Conservation (phyloP, 2,329 filamentous ascomycete genomes). For the Chaetomiaceae sp. region DNA sequence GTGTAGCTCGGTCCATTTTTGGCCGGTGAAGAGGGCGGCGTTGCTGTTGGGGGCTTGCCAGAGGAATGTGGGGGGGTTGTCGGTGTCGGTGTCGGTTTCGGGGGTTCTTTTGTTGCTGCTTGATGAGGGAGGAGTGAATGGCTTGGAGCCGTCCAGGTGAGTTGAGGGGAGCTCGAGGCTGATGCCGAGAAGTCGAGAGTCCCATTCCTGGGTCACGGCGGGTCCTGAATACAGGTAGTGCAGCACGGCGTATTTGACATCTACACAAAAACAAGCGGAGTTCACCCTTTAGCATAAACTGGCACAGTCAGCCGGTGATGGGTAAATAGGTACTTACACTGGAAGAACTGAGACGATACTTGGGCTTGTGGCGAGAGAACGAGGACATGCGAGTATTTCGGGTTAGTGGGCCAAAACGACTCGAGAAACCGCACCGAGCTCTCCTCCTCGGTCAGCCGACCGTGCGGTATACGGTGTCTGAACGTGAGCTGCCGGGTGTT, state of each 20-base stretch:
- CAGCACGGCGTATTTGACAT: conserved; percentile 72
- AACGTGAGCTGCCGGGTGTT: conserved; percentile 59
- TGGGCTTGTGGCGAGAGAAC: conserved; percentile 78
- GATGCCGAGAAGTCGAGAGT: conserved; percentile 64
- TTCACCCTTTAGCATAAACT: background rate
- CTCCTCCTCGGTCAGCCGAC: conserved; percentile 59
- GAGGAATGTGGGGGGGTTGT: conserved; percentile 57
- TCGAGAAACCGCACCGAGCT: conserved; percentile 74
- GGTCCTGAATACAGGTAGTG: conserved; percentile 67
- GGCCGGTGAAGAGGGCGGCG: conserved; percentile 75
- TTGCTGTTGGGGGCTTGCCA: conserved; percentile 84
- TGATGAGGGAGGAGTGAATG: conserved; percentile 44
- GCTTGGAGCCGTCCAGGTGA: conserved; percentile 55
- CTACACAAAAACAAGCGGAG: conserved; percentile 31
- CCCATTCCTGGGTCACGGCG: conserved; percentile 40
- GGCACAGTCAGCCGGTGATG: too few relatives aligned
- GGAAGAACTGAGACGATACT: conserved; percentile 74
- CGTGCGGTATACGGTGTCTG: conserved; percentile 64
- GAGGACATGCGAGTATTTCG: conserved; percentile 67
- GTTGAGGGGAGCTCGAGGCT: conserved; percentile 69
- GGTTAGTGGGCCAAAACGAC: conserved; percentile 74
- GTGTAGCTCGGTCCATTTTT: conserved; percentile 84
- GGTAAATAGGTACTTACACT: conserved; percentile 54
- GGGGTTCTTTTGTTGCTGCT: conserved; percentile 1
- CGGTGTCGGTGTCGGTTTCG: conserved; percentile 14